These are phyloP conservation scores for Plasmodium gallinaceum DNA, from an alignment of 169 alveolate species.

Conservation along the genomic window DNA sequence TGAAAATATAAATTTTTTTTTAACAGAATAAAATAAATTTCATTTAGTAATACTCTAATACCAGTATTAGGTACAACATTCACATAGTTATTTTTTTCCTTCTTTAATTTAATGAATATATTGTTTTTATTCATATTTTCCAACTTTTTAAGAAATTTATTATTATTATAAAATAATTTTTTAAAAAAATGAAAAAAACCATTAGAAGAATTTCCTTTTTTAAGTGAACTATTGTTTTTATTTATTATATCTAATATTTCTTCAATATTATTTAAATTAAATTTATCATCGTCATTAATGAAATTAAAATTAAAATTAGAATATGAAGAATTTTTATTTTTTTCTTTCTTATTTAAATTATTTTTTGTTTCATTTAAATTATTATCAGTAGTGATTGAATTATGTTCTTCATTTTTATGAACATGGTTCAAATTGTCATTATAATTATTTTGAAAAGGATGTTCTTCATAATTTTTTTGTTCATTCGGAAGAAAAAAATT, in stretches of 20 bases:
- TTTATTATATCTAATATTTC: slow-evolving; percentile 76
- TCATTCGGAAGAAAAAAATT: slow-evolving; percentile 24
- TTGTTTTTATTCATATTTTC: slow-evolving; percentile 61
- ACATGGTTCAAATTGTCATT: background rate
- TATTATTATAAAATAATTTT: slow-evolving; percentile 45
- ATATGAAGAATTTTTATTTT: slow-evolving; percentile 1
- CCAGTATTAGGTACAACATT: slow-evolving; percentile 76
- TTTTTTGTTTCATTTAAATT: background rate
- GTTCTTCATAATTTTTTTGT: background rate
- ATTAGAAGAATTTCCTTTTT: slow-evolving; percentile 25
- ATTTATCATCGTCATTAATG: slow-evolving; percentile 34
- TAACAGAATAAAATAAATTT: slow-evolving; percentile 67
- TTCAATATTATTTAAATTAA: slow-evolving; percentile 61
- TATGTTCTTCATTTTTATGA: background rate
- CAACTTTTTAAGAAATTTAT: slow-evolving; percentile 64
- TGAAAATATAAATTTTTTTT: slow-evolving; percentile 74
- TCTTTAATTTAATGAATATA: slow-evolving; percentile 36
- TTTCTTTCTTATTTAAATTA: background rate
- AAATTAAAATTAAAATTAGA: slow-evolving; percentile 49
- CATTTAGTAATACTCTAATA: slow-evolving; percentile 68
- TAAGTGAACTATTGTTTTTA: slow-evolving; percentile 24
- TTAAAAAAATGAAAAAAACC: slow-evolving; percentile 70
- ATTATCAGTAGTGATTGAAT: background rate
- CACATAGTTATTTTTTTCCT: slow-evolving; percentile 60
- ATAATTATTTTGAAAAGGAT: background rate